Percentiles rank a stretch among this genome's conserved stretches.
Conservation (phyloP, 495 filamentous ascomycete genomes). For the Tuber indicum region DNA sequence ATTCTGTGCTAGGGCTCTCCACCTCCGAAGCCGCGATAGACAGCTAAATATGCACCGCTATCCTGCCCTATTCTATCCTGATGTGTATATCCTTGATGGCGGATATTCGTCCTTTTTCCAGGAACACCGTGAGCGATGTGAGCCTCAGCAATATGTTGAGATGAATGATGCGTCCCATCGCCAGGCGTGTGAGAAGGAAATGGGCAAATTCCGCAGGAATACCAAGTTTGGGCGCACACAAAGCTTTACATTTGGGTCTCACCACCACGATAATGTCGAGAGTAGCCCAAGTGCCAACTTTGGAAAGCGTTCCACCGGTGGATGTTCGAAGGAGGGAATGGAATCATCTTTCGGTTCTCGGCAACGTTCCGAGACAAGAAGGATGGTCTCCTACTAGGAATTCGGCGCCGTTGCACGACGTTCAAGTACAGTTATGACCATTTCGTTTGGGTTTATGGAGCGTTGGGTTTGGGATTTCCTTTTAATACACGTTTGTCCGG, state of each 20-base stretch:
- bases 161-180: slow-evolving; percentile 88
- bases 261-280: slow-evolving; percentile 57
- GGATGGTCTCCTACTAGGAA: slow-evolving; percentile 39
- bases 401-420: slow-evolving; percentile 27
- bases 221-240: slow-evolving; percentile 74
- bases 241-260: slow-evolving; percentile 77
- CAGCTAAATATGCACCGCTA: slow-evolving; percentile 73
- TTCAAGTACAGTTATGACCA: slow-evolving; percentile 26
- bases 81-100: slow-evolving; percentile 93
- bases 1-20: slow-evolving; percentile 54
- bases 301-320: slow-evolving; percentile 24
- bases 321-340: slow-evolving; percentile 22
- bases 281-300: slow-evolving; percentile 36
- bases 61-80: slow-evolving; percentile 81
- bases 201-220: slow-evolving; percentile 76
- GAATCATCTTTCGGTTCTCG: slow-evolving; percentile 24
- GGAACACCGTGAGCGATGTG: slow-evolving; percentile 69
- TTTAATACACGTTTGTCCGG: slow-evolving; percentile 1
- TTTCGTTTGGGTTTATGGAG: background rate
- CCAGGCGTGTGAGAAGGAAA: slow-evolving; percentile 83
- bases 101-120: slow-evolving; percentile 91
- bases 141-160: slow-evolving; percentile 88
- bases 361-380: slow-evolving; percentile 28
- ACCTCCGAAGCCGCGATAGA: slow-evolving; percentile 81
- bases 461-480: slow-evolving; percentile 1